Percentiles rank a stretch among this genome's conserved stretches.
Evolutionary conservation across 495 filamentous ascomycete genomes (phyloP).

Genomic region (Glarea lozoyensis): DNA sequence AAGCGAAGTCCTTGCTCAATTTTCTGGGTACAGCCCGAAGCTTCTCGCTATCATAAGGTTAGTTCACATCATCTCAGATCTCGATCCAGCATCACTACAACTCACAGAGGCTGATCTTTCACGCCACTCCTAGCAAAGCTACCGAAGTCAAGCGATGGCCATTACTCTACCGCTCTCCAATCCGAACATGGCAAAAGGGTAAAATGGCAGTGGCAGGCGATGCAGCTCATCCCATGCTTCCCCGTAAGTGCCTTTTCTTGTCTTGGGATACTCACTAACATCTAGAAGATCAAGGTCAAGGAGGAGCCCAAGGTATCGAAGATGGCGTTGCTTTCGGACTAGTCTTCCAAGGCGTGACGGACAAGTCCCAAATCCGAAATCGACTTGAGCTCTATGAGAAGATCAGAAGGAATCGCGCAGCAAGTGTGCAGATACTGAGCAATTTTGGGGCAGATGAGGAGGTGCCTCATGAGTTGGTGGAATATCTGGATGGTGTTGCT

Average conservation of each 20-base stretch:
- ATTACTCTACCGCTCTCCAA: slow-evolving; percentile 28
- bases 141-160: slow-evolving; percentile 36
- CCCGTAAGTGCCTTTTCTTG: slow-evolving; percentile 17
- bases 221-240: slow-evolving; percentile 44
- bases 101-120: neutral
- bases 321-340: slow-evolving; percentile 34
- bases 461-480: neutral
- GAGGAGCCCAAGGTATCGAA: slow-evolving; percentile 37
- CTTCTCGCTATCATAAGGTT: slow-evolving; percentile 18
- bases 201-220: slow-evolving; percentile 37
- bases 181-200: slow-evolving; percentile 28
- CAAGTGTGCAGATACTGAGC: slow-evolving; percentile 41
- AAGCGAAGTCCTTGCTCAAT: slow-evolving; percentile 16
- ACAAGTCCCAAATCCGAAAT: neutral
- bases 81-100: neutral
- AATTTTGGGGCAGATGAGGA: slow-evolving; percentile 22
- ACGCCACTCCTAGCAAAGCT: slow-evolving; percentile 21
- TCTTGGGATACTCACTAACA: neutral
- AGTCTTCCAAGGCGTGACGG: slow-evolving; percentile 16
- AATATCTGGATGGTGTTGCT: neutral
- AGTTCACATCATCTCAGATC: neutral
- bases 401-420: slow-evolving; percentile 40
- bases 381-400: slow-evolving; percentile 45
- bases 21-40: slow-evolving; percentile 19
- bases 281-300: slow-evolving; percentile 37